Base-by-base conservation (phyloP, 345 rosid genomes). In the Mangifera indica region DNA sequence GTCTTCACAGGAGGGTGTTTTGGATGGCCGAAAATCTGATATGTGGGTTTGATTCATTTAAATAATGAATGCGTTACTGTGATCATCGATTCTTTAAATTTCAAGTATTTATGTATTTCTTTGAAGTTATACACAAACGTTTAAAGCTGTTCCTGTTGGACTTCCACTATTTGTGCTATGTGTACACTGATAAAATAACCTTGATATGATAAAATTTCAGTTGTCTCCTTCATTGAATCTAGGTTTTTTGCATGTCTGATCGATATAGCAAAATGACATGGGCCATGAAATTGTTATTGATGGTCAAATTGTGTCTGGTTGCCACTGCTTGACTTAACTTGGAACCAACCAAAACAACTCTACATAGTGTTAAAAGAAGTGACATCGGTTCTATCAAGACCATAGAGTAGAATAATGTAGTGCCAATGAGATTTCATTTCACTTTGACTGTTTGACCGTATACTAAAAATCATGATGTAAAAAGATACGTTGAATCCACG, bases 1-100 rank as follows among this genome's bases (percentile, higher is more conserved):
- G 88, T 88, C 98, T 5, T 85, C 96, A 1, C 88, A 78, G 76
- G 86, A 83, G 3, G 89, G 81, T 73, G 29, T 66, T 71, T 64
- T 69, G 34, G 85, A 80, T 10, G 87, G 81, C 45, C 64, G 71
- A 49, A 80, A 84, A 18, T 83, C 85, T 29, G 87, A 86, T 74
- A 85, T 66, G 63, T 69, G 78, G 67, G 85, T 80, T 79, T 84
- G 78, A 82, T 75, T 3, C 22, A 5, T 37, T 37, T 7, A 29
- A 29, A 29, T 3, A 29, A 29, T 29, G 32, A 29, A 29, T 37
- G 42, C 42, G 42, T 46, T 49, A 13, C 18, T 15, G 15, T 53
- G 46, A 37, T 37, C n/a, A 37, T 37, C n/a, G 45, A 26, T 70
- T 45, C 45, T 14, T 44, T 26, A 42, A 44, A 10, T 13, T 24